These are phyloP conservation scores for Aspergillus sclerotialis DNA, from an alignment of 2,329 filamentous ascomycete genomes.

Conservation along the genomic window DNA sequence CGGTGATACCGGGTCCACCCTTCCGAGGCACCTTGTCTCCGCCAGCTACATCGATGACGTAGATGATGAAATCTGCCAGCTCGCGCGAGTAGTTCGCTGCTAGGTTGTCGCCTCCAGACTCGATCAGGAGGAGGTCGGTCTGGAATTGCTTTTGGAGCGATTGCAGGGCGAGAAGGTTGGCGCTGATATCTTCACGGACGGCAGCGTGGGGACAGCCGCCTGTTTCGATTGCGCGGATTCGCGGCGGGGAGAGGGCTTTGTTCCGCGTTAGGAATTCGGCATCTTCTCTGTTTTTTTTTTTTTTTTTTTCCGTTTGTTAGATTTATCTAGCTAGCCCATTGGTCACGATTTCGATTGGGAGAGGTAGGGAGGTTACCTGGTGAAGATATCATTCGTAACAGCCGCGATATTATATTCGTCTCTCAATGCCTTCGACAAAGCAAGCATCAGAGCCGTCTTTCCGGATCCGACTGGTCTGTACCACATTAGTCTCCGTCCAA, in stretches of 20 bases:
- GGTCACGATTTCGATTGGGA: too few relatives aligned
- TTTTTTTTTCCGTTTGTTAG: slow-evolving; percentile 3
- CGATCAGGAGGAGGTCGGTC: slow-evolving; percentile 83
- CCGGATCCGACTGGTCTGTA: slow-evolving; percentile 86
- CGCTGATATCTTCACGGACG: slow-evolving; percentile 91
- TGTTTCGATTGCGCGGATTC: slow-evolving; percentile 94
- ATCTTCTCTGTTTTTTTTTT: slow-evolving; percentile 60
- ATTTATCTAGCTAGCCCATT: too few relatives aligned
- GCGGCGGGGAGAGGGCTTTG: slow-evolving; percentile 69
- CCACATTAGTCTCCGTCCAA: neutral
- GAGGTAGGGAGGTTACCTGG: slow-evolving; percentile 41
- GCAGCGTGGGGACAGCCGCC: slow-evolving; percentile 96
- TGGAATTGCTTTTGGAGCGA: slow-evolving; percentile 74
- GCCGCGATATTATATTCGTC: slow-evolving; percentile 79
- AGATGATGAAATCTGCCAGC: slow-evolving; percentile 94
- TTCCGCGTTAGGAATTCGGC: slow-evolving; percentile 92
- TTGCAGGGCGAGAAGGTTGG: slow-evolving; percentile 88
- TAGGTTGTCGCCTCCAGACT: slow-evolving; percentile 92
- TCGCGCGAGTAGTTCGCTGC: slow-evolving; percentile 95
- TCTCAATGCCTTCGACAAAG: slow-evolving; percentile 78
- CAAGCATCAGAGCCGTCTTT: slow-evolving; percentile 95
- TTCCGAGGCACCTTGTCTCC: slow-evolving; percentile 96
- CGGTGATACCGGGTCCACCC: slow-evolving; percentile 93
- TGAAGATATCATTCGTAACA: slow-evolving; percentile 99
- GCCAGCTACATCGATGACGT: slow-evolving; percentile 94